phyloP scores from a whole-genome alignment of 2,329 filamentous ascomycete species.

The Apiospora sp. region DNA sequence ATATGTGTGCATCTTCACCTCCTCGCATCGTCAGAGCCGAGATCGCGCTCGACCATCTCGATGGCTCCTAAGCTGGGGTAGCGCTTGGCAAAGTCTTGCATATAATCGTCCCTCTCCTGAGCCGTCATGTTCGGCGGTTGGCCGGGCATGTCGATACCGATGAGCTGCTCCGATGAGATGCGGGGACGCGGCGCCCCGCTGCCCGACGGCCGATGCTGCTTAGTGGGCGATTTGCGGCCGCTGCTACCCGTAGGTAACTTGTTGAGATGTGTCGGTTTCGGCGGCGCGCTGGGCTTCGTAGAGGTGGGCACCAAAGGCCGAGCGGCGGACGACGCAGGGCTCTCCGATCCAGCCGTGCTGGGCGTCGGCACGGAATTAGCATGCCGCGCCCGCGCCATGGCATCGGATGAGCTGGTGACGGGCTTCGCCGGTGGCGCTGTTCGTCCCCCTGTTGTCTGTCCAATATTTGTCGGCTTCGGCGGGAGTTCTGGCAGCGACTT shows the following conservation, averaged over 20 bases:
- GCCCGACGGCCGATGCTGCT: conserved; percentile 42
- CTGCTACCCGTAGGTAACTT: conserved; percentile 54
- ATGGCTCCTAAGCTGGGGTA: conserved; percentile 86
- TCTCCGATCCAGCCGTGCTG: conserved; percentile 31
- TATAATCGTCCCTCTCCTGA: conserved; percentile 70
- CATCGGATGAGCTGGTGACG: conserved; percentile 26
- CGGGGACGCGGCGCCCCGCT: conserved; percentile 21
- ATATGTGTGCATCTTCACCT: conserved; percentile 19
- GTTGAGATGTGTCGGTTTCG: conserved; percentile 69
- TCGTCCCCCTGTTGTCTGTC: conserved; percentile 29
- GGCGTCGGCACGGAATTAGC: conserved; percentile 30
- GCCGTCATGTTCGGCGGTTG: conserved; percentile 59
- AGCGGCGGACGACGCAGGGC: conserved; percentile 31
- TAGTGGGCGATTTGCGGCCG: conserved; percentile 53
- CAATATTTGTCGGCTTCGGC: conserved; percentile 57
- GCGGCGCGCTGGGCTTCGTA: conserved; percentile 62
- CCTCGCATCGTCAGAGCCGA: conserved; percentile 48
- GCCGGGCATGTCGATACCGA: conserved; percentile 45
- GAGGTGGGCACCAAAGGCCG: conserved; percentile 40
- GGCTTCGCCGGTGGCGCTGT: conserved; percentile 31
- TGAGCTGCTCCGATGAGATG: conserved; percentile 47
- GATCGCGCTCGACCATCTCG: conserved; percentile 84
- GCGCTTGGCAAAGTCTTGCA: conserved; percentile 78
- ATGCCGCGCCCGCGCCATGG: conserved; percentile 23
- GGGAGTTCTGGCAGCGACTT: conserved; percentile 54